Percentiles rank a stretch among this genome's conserved stretches.
Evolutionary conservation across 106 monocot species (phyloP).

Genomic region (Acorus gramineus): DNA sequence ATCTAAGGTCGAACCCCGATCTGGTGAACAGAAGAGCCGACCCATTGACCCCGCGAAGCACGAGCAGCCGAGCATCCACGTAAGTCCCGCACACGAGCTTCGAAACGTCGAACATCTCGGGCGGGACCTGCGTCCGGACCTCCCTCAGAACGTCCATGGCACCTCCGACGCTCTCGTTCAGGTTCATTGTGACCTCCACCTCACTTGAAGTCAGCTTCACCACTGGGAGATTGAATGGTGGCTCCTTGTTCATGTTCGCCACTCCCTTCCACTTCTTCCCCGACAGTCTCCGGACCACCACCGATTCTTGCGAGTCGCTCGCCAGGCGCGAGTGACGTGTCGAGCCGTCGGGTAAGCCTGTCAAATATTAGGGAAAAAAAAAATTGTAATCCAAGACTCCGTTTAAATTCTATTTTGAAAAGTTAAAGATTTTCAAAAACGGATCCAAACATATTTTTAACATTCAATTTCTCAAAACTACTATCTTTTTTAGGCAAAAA

Average conservation of each 20-base stretch:
- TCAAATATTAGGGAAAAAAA: too few species aligned
- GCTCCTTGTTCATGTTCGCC: constrained; percentile 20
- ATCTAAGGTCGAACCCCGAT: constrained; percentile 11
- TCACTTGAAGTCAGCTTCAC: constrained; percentile 40
- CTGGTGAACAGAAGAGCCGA: constrained; percentile 77
- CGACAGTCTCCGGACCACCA: constrained; percentile 13
- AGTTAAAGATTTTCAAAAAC: too few species aligned
- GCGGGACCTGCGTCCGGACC: constrained; percentile 75
- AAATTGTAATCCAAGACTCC: too few species aligned
- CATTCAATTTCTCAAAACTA: too few species aligned
- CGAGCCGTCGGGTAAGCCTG: too few species aligned
- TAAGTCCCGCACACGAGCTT: constrained; percentile 85
- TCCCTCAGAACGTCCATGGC: constrained; percentile 45
- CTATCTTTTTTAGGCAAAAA: too few species aligned
- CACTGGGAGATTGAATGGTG: constrained; percentile 56
- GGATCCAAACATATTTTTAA: too few species aligned
- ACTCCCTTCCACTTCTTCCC: constrained; percentile 41
- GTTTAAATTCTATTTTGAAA: too few species aligned
- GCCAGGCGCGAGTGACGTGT: too few species aligned
- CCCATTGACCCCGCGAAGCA: constrained; percentile 72
- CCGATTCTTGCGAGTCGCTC: constrained; percentile 14
- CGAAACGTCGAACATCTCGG: constrained; percentile 81
- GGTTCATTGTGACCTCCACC: constrained; percentile 42
- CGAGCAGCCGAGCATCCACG: constrained; percentile 67
- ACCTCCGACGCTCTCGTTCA: constrained; percentile 17